Percentiles rank a stretch among this genome's conserved stretches.
These are phyloP conservation scores for Tylopilus sp. DNA, from an alignment of 768 basidiomycete species.

Conservation along the genomic window DNA sequence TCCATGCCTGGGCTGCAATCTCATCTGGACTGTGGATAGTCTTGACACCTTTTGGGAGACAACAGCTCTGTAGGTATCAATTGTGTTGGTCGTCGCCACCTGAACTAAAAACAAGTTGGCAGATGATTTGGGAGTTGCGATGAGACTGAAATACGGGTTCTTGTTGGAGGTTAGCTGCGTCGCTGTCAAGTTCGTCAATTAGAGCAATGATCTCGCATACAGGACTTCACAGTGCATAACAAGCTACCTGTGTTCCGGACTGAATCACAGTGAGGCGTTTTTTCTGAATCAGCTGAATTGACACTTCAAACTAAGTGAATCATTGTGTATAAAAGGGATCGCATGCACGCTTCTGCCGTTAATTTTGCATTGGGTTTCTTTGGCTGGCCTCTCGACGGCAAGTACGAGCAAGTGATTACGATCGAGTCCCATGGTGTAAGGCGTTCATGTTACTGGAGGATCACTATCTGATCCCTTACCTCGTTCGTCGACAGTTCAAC, in stretches of 20 bases:
- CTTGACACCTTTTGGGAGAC: slow-evolving; percentile 86
- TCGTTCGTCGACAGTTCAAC: slow-evolving; percentile 50
- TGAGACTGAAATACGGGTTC: slow-evolving; percentile 77
- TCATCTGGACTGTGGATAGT: slow-evolving; percentile 37
- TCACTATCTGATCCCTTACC: neutral
- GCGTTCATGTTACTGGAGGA: slow-evolving; percentile 4
- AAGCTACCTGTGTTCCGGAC: slow-evolving; percentile 77
- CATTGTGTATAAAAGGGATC: slow-evolving; percentile 46
- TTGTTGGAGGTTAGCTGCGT: slow-evolving; percentile 48
- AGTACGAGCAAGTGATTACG: slow-evolving; percentile 76
- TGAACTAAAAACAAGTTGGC: neutral
- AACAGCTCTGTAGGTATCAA: slow-evolving; percentile 66
- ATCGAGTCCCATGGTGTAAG: slow-evolving; percentile 62
- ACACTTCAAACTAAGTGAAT: neutral
- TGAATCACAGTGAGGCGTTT: slow-evolving; percentile 56
- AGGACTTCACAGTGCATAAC: slow-evolving; percentile 58
- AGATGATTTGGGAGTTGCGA: slow-evolving; percentile 69
- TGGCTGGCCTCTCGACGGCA: slow-evolving; percentile 64
- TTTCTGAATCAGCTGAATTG: neutral
- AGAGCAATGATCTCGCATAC: slow-evolving; percentile 14
- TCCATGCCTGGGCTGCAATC: neutral
- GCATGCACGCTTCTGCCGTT: slow-evolving; percentile 62
- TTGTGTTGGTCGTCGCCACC: neutral
- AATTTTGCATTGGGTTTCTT: slow-evolving; percentile 77
- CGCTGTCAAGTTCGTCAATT: slow-evolving; percentile 5